A percentile compares a stretch with the other conserved stretches of the same genome.
Evolutionary conservation across 257 asterid genomes (phyloP).

Genomic region (Dorcoceras hygrometricum): DNA sequence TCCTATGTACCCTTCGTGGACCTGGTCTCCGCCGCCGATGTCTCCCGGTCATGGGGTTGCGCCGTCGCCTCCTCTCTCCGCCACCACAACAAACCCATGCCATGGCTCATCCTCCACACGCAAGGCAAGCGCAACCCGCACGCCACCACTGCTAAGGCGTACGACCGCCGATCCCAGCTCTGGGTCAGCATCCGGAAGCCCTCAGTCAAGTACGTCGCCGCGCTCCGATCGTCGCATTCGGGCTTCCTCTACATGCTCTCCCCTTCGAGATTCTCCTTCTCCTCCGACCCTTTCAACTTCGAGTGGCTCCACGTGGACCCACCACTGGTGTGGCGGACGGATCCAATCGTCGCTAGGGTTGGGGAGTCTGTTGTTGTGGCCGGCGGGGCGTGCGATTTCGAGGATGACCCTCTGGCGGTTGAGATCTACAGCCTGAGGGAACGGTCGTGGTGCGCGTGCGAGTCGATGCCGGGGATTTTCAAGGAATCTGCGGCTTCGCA

Average conservation of each 20-base stretch:
- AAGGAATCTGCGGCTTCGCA: conserved; percentile 48
- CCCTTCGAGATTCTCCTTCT: conserved; percentile 47
- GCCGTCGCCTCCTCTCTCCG: conserved; percentile 61
- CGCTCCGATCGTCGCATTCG: conserved; percentile 53
- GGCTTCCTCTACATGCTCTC: conserved; percentile 55
- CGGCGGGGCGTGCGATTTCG: conserved; percentile 75
- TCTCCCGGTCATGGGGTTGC: conserved; percentile 54
- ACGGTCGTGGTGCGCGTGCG: conserved; percentile 41
- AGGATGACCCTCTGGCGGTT: conserved; percentile 67
- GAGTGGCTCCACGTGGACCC: conserved; percentile 51
- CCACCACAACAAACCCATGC: conserved; percentile 43
- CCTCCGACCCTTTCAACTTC: conserved; percentile 50
- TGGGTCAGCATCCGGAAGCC: conserved; percentile 53
- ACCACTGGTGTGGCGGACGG: conserved; percentile 55
- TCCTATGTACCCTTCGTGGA: conserved; percentile 59
- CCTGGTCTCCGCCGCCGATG: conserved; percentile 49
- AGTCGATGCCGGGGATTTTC: conserved; percentile 49
- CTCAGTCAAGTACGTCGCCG: conserved; percentile 27
- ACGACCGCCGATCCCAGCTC: conserved; percentile 62
- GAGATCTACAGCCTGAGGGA: conserved; percentile 44
- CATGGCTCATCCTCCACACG: conserved; percentile 69
- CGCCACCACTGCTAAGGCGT: conserved; percentile 39
- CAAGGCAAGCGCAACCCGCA: conserved; percentile 44
- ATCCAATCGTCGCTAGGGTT: conserved; percentile 63
- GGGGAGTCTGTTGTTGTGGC: conserved; percentile 54